Evolutionary conservation across 1,284 basidiomycete genomes (phyloP).

Genomic region (Agaricales sp.): DNA sequence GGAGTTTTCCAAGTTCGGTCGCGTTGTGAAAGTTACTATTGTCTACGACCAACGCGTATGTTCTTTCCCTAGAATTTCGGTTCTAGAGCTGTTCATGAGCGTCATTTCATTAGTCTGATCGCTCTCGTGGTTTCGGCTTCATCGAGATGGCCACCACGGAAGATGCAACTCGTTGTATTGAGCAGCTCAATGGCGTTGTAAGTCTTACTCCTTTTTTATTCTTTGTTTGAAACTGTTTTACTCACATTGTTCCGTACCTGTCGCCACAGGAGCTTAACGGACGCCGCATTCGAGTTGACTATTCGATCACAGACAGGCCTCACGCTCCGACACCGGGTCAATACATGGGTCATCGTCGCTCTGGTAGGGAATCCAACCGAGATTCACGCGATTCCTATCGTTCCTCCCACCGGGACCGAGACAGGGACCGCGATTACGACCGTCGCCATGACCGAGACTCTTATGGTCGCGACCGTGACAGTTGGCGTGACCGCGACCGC

Average conservation of each 20-base stretch:
- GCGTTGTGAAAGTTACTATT: conserved; percentile 92
- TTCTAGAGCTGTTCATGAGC: conserved; percentile 10
- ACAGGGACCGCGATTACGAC: conserved; percentile 45
- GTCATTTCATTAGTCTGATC: conserved; percentile 60
- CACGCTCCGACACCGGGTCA: conserved; percentile 96
- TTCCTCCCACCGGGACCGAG: conserved; percentile 28
- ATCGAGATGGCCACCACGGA: conserved; percentile 87
- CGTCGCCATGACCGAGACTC: conserved; percentile 31
- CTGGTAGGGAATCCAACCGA: conserved; percentile 49
- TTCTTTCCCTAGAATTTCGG: conserved; percentile 10
- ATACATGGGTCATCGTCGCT: conserved; percentile 89
- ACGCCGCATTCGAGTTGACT: conserved; percentile 93
- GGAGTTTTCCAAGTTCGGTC: conserved; percentile 83
- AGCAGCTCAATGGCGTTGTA: conserved; percentile 88
- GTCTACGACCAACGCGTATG: conserved; percentile 97
- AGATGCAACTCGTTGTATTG: conserved; percentile 82
- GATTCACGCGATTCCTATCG: conserved; percentile 27
- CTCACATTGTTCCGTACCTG: conserved; percentile 8
- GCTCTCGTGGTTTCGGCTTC: conserved; percentile 96
- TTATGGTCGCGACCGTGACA: conserved; percentile 25
- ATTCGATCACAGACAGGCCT: conserved; percentile 86
- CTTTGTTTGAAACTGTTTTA: neutral
- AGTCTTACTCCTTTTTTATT: conserved; percentile 20
- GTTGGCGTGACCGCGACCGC: neutral
- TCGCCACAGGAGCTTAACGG: conserved; percentile 78